These are phyloP conservation scores for Lipomyces oligophaga DNA, from an alignment of 805 yeast species.

Conservation along the genomic window DNA sequence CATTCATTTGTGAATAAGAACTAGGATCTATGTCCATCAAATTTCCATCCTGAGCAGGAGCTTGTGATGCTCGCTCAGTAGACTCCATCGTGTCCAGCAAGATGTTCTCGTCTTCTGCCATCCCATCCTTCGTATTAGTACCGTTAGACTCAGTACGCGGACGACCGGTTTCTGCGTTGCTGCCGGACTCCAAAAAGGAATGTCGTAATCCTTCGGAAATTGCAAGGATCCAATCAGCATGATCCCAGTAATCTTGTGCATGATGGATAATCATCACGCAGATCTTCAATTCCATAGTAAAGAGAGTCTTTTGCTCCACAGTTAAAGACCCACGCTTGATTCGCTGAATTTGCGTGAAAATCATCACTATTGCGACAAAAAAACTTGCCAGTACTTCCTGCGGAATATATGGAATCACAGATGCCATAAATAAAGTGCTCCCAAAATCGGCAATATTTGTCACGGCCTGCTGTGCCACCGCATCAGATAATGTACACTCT, in stretches of 20 bases:
- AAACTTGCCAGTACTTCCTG: constrained; percentile 18
- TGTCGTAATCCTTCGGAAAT: constrained; percentile 9
- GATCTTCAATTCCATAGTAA: constrained; percentile 8
- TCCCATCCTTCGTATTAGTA: too few relatives aligned
- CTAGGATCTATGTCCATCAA: too few relatives aligned
- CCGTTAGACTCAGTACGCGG: too few relatives aligned
- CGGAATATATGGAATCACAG: constrained; percentile 13
- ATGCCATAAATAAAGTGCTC: constrained; percentile 6
- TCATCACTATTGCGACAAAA: constrained; percentile 23
- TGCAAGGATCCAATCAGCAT: constrained; percentile 25
- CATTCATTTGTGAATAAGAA: too few relatives aligned
- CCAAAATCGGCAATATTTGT: constrained; percentile 15
- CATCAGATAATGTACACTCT: neutral
- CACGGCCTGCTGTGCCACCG: constrained; percentile 12
- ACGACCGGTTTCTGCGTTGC: too few relatives aligned
- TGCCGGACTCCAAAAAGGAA: too few relatives aligned
- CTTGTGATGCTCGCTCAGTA: too few relatives aligned
- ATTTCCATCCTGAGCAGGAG: too few relatives aligned
- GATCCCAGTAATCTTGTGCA: constrained; percentile 27
- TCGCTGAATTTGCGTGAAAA: constrained; percentile 5
- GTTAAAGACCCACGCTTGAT: neutral
- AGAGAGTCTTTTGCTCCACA: too few relatives aligned
- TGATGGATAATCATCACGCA: constrained; percentile 21
- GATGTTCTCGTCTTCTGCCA: too few relatives aligned
- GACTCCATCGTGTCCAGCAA: too few relatives aligned